Percentiles rank a stretch among this genome's conserved stretches.
Conservation (phyloP, 495 filamentous ascomycete species). For the Chaetomium tenue region DNA sequence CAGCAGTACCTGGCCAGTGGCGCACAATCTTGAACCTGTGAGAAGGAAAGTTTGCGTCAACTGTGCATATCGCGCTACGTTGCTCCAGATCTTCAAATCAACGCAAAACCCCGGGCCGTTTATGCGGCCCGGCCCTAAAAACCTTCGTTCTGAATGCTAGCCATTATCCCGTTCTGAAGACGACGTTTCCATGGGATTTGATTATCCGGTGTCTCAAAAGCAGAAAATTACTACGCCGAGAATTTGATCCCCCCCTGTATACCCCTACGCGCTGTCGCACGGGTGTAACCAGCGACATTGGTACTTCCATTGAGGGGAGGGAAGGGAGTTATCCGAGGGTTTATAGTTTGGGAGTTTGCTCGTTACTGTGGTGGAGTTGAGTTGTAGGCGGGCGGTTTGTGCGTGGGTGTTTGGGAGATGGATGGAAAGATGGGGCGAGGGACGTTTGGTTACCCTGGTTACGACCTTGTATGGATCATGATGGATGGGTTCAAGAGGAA, state of each 20-base stretch:
- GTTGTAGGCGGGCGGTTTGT: background rate
- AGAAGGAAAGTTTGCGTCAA: background rate
- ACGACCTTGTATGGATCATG: background rate
- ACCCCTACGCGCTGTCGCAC: conserved; percentile 1
- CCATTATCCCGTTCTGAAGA: background rate
- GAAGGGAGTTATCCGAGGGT: background rate
- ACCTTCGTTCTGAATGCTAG: background rate
- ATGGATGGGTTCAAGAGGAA: background rate
- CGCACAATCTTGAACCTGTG: conserved; percentile 1
- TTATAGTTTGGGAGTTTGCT: conserved; percentile 1
- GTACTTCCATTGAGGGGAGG: background rate
- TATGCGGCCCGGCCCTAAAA: background rate
- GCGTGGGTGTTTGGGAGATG: background rate
- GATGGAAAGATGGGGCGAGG: background rate
- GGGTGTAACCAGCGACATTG: conserved; percentile 1
- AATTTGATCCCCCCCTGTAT: background rate
- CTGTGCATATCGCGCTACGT: background rate
- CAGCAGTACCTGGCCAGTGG: conserved; percentile 41
- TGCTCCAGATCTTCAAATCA: background rate
- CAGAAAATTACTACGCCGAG: background rate
- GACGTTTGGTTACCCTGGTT: conserved; percentile 2
- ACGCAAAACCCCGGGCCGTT: background rate
- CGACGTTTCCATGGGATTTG: background rate
- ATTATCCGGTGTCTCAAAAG: background rate
- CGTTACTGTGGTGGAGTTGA: background rate